These are phyloP conservation scores for Manihot esculenta DNA, from an alignment of 441 rosid species.

Conservation along the genomic window DNA sequence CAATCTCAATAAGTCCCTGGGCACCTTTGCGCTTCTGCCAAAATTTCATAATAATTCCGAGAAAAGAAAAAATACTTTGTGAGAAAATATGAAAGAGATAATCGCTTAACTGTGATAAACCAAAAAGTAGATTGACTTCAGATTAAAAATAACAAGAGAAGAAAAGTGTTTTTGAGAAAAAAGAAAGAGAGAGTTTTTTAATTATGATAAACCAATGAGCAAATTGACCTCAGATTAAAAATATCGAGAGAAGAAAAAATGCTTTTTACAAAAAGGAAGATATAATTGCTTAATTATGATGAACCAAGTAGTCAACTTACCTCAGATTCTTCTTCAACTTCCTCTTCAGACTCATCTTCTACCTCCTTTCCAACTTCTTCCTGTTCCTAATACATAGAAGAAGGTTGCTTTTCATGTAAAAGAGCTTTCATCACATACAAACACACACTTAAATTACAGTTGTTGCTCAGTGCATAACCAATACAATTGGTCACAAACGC, in stretches of 20 bases:
- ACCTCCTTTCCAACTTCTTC: background rate
- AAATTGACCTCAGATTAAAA: background rate
- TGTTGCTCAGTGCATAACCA: background rate
- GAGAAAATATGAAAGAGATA: background rate
- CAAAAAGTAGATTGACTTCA: background rate
- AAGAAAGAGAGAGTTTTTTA: background rate
- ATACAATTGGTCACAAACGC: background rate
- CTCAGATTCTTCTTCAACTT: background rate
- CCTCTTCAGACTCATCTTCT: constrained; percentile 3
- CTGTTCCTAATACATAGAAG: background rate
- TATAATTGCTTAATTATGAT: background rate
- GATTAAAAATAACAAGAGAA: background rate
- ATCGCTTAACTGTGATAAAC: too few relatives aligned
- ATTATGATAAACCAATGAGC: too few relatives aligned
- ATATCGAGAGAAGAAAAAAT: background rate
- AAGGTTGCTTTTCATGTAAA: background rate
- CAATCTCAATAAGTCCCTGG: constrained; percentile 59
- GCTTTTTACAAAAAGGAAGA: background rate
- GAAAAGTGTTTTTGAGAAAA: too few relatives aligned
- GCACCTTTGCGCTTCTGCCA: constrained; percentile 65
- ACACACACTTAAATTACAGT: background rate
- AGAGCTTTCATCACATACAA: background rate
- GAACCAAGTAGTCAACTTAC: background rate
- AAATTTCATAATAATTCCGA: constrained; percentile 1
- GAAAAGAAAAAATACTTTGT: background rate